These are phyloP conservation scores for Panus rudis DNA, from an alignment of 768 basidiomycete genomes.

Conservation along the genomic window DNA sequence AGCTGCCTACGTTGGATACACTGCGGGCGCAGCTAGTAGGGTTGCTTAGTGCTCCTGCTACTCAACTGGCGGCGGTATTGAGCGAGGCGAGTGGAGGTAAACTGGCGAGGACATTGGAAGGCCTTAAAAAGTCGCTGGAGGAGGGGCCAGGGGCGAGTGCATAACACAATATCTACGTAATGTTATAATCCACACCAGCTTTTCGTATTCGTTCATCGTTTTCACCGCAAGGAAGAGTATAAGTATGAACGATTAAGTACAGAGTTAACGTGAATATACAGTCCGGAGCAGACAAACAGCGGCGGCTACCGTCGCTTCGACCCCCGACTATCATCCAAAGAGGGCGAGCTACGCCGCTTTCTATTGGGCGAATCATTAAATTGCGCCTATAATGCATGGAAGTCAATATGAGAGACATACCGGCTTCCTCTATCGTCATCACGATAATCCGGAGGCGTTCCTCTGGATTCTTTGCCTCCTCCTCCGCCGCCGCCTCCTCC, in stretches of 20 bases:
- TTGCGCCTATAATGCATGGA: neutral
- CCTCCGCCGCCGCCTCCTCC: slow-evolving; percentile 42
- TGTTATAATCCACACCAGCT: neutral
- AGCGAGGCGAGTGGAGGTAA: slow-evolving; percentile 63
- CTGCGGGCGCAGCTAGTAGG: slow-evolving; percentile 82
- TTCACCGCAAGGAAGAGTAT: neutral
- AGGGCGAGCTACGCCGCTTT: slow-evolving; percentile 71
- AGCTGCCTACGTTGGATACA: slow-evolving; percentile 71
- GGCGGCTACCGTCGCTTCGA: slow-evolving; percentile 55
- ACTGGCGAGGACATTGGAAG: slow-evolving; percentile 67
- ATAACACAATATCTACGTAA: neutral
- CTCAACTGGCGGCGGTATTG: slow-evolving; percentile 66
- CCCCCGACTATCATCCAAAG: slow-evolving; percentile 57
- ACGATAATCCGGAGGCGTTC: slow-evolving; percentile 55
- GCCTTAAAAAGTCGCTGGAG: slow-evolving; percentile 62
- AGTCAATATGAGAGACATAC: slow-evolving; percentile 28
- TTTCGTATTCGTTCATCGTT: neutral
- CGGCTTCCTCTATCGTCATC: slow-evolving; percentile 59
- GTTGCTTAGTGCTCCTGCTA: slow-evolving; percentile 65
- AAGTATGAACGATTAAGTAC: neutral
- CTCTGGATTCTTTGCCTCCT: slow-evolving; percentile 27
- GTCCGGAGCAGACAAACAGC: neutral
- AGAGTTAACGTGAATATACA: neutral
- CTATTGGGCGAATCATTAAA: slow-evolving; percentile 29
- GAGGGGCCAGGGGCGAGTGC: slow-evolving; percentile 27